These are phyloP conservation scores for Citrus sinensis DNA, from an alignment of 345 rosid genomes.

Conservation along the genomic window DNA sequence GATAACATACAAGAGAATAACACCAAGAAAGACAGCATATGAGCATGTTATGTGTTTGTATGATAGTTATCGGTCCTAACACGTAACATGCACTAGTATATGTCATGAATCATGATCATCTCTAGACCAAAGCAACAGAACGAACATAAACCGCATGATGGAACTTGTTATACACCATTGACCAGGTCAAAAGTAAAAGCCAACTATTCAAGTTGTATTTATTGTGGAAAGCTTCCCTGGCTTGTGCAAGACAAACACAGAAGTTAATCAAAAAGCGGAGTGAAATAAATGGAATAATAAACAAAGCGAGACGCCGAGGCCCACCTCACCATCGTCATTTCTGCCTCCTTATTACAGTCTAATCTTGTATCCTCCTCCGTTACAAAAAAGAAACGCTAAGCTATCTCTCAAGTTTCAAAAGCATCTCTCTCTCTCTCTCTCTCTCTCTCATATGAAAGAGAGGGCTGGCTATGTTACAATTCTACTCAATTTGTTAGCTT, in stretches of 20 bases:
- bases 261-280: constrained; percentile 7
- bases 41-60: not conserved
- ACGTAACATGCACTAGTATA: not conserved
- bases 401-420: constrained; percentile 7
- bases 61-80: not conserved
- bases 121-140: not conserved
- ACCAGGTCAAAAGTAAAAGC: not conserved
- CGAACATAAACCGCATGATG: not conserved
- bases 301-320: constrained; percentile 12
- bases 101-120: not conserved
- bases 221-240: not conserved
- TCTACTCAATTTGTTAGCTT: constrained; percentile 2
- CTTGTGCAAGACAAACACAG: not conserved
- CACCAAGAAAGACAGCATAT: constrained; percentile 4
- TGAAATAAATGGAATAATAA: constrained; percentile 15
- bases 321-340: constrained; percentile 32
- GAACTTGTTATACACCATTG: not conserved
- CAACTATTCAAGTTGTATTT: not conserved
- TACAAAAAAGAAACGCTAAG: not conserved
- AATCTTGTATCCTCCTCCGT: constrained; percentile 42
- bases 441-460: constrained; percentile 1
- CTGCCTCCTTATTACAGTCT: constrained; percentile 29
- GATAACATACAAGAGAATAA: constrained; percentile 9
- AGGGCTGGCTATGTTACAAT: constrained; percentile 5
- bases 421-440: not conserved